Percentiles rank a stretch among this genome's conserved stretches.
Evolutionary conservation across 768 basidiomycete genomes (phyloP).

Genomic region (Gautieria morchelliformis): DNA sequence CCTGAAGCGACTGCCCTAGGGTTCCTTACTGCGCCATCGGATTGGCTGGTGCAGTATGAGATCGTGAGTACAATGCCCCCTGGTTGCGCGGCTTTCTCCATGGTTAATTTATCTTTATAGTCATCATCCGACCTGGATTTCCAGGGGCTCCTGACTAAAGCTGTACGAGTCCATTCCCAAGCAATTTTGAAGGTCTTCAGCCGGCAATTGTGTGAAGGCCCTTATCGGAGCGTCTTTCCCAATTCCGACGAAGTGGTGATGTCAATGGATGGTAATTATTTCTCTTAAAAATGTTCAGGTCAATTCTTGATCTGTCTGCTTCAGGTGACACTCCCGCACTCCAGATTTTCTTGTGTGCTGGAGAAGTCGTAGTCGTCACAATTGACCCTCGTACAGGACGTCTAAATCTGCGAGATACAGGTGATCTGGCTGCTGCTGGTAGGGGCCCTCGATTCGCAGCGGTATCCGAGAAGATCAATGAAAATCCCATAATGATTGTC

Average conservation of each 20-base stretch:
- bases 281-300: neutral
- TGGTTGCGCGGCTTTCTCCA: neutral
- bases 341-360: conserved; percentile 62
- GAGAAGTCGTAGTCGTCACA: conserved; percentile 66
- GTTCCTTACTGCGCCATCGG: conserved; percentile 41
- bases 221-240: conserved; percentile 49
- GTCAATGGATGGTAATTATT: conserved; percentile 41
- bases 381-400: conserved; percentile 76
- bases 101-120: conserved; percentile 25
- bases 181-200: conserved; percentile 52
- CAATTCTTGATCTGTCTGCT: neutral
- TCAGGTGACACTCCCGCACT: conserved; percentile 50
- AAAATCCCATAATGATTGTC: conserved; percentile 51
- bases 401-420: conserved; percentile 69
- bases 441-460: conserved; percentile 55
- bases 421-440: conserved; percentile 67
- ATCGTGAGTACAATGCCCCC: conserved; percentile 40
- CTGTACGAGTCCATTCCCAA: conserved; percentile 57
- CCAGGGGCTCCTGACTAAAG: conserved; percentile 52
- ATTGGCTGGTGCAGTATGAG: conserved; percentile 35
- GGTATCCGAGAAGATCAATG: conserved; percentile 56
- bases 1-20: conserved; percentile 60
- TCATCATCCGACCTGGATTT: conserved; percentile 66
- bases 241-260: conserved; percentile 49
- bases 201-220: conserved; percentile 41